These are phyloP conservation scores for Magnolia kwangsiensis DNA, from an alignment of 164 flowering plant species.

Conservation along the genomic window DNA sequence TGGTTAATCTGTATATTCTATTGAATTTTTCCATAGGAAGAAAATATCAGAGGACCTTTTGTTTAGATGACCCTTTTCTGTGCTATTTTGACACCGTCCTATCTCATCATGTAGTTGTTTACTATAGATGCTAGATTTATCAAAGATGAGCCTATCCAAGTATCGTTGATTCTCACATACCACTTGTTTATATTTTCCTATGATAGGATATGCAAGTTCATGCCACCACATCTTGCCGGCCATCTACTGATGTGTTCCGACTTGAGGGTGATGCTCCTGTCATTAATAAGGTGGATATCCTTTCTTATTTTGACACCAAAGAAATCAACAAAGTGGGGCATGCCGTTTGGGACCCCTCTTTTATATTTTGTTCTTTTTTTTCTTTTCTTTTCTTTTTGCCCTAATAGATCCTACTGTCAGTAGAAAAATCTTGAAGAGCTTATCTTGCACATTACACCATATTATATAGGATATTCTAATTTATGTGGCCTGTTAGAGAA, in stretches of 20 bases:
- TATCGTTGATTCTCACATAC: conserved; percentile 1
- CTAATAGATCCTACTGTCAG: not conserved
- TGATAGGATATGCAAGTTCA: conserved; percentile 2
- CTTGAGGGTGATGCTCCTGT: conserved; percentile 8
- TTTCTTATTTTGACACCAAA: conserved; percentile 4
- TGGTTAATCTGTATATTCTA: not conserved
- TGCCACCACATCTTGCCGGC: conserved; percentile 8
- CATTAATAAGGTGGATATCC: not conserved
- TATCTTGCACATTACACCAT: too few relatives aligned
- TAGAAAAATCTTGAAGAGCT: not conserved
- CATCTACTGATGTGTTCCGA: conserved; percentile 8
- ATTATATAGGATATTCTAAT: too few relatives aligned
- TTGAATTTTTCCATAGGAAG: not conserved
- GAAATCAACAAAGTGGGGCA: not conserved
- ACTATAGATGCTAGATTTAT: not conserved
- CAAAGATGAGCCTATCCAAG: conserved; percentile 1
- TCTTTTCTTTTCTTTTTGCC: not conserved
- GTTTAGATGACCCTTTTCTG: not conserved
- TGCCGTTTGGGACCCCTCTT: not conserved
- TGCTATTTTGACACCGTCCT: not conserved
- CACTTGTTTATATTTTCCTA: conserved; percentile 2
- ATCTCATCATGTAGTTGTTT: not conserved
- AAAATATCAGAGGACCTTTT: not conserved
- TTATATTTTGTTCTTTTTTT: too few relatives aligned
- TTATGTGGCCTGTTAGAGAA: too few relatives aligned